Evolutionary conservation across 306 rosid genomes (phyloP), one percentile per base, ranked within the genome.

Genomic region (Trichosanthes truncata): DNA sequence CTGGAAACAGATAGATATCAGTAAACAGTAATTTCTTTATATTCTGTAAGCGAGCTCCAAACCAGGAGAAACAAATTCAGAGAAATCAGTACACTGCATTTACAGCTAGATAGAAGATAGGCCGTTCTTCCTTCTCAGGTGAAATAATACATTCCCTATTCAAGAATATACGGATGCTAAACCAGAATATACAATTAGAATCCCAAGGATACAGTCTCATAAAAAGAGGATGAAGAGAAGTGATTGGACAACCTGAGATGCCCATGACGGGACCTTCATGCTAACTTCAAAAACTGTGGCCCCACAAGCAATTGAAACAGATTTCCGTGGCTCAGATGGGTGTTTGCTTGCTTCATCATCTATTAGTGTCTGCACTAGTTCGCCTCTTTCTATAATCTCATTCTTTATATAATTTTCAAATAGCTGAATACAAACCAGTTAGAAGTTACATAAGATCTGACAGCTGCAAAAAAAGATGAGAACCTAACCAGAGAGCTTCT

Each of bases 231-330:
- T 48, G 33, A 66, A 66, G 35, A 25, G 57, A 45, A 48, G 43
- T 26, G 53, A 73, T 48, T 4, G 21, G 57, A 73, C 25, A 79
- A 95, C 99, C 99, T 95, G 99, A 76, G 90, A 88, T 53, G 97
- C 99, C 99, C 99, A 95, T 38, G 82, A 88, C 82, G 99, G 97
- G 83, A 95, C 91, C 94, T 89, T 95, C 93, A 91, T 78, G 86
- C 91, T 84, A 82, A 95, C 87, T 91, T 93, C 97, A 83, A 91
- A 95, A 80, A 93, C 89, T 2, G 88, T 79, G 74, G 97, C 93
- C 57, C 99, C 99, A 89, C 97, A 91, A 78, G 99, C 97, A 89
- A 95, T 83, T 25, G 99, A 87, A 18, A 91, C 88, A 74, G 99
- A 95, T 90, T 86, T 91, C 60, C 97, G 91, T 81, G 99, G 99